Evolutionary conservation across 805 yeast genomes (phyloP), one percentile per base, ranked within the genome.

Genomic region (Zygosaccharomyces bailii): DNA sequence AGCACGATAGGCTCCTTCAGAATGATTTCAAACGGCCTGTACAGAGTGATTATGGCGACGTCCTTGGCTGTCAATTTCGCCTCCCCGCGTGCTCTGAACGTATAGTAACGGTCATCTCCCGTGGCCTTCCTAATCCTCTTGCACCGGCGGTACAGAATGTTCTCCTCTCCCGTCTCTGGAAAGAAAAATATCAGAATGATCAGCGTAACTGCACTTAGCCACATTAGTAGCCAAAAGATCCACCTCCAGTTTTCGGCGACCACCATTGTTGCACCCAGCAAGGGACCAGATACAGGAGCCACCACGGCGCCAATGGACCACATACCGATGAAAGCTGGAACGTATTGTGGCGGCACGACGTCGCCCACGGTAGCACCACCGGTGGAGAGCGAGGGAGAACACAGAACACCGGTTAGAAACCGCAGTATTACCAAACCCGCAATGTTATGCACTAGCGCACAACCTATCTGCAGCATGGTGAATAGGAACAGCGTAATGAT

Each of bases 311-410:
- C 79, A 21, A 73, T 53, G 14, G 79, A 67, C 83, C 84, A 80
- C 4, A 67, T 46, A 6, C 75, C 75, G 40, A 79, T 61, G 2
- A 74, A 73, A 16, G 72, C 49, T 2, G 82, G 78, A 29, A 71
- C 58, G 43, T 63, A 63, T 4, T 77, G 70, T 14, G 68, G 59
- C 3, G 58, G 38, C 21, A 74, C 57, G 37, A 79, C 61, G 56
- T 80, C 85, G 23, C 76, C 73, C 34, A 79, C 57, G 4, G 78
- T 67, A 8, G 81, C 85, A 48, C 79, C 82, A 35, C 82, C 84
- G 16, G 80, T 76, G 1, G 80, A 73, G 41, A 79, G 53, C 14
- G 78, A 69, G 2, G 85, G 83, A 3, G 80, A 71, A 9, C 81
- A 75, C 45, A 77, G 71, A 19, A 80, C 51, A 3, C 86, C 85